phyloP scores from a whole-genome alignment of 2,329 filamentous ascomycete genomes.

The Penicillium oxalicum region DNA sequence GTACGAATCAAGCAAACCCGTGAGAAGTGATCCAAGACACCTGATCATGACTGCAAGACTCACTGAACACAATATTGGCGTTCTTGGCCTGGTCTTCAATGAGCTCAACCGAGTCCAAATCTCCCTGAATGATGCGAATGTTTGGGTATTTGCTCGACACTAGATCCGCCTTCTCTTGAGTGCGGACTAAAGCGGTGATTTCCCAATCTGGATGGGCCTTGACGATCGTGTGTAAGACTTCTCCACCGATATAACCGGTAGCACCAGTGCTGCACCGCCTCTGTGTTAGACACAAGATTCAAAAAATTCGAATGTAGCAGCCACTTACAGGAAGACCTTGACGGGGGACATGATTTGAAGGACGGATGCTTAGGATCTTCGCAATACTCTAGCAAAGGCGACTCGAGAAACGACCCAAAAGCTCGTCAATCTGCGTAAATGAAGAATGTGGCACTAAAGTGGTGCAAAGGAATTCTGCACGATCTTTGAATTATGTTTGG shows the following conservation, averaged over 20 bases:
- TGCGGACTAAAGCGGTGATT: constrained; percentile 41
- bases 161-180: constrained; percentile 38
- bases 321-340: constrained; percentile 32
- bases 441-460: too few relatives aligned
- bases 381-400: too few relatives aligned
- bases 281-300: constrained; percentile 11
- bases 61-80: constrained; percentile 44
- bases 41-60: constrained; percentile 10
- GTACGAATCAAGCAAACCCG: not conserved
- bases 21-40: too few relatives aligned
- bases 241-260: constrained; percentile 52
- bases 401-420: too few relatives aligned
- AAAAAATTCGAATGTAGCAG: not conserved
- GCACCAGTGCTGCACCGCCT: constrained; percentile 41
- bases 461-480: too few relatives aligned
- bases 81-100: constrained; percentile 42
- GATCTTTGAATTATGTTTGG: too few relatives aligned
- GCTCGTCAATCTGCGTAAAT: too few relatives aligned
- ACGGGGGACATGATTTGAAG: constrained; percentile 23
- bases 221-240: constrained; percentile 43
- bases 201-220: constrained; percentile 46
- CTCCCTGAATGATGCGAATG: constrained; percentile 39
- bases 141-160: constrained; percentile 37
- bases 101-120: constrained; percentile 37
- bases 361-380: not conserved